Base-by-base conservation (phyloP, 176 grass and related monocot genomes). In the Eragrostis nindensis region DNA sequence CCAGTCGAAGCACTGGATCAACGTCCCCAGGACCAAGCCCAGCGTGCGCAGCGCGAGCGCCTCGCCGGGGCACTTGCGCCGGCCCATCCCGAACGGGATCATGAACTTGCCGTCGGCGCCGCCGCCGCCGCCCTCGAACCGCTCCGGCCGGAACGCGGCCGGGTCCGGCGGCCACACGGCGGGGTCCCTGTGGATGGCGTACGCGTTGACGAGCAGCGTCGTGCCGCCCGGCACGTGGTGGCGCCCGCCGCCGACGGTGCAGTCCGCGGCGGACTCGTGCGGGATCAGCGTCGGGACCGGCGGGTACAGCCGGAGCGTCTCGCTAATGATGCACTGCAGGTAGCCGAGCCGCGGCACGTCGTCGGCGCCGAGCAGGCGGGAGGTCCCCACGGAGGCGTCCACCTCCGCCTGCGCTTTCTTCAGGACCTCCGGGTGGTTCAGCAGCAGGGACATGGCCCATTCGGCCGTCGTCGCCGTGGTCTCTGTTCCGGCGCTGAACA, bases 1-100 rank as follows among this genome's bases (percentile, higher is more conserved):
- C 86, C 83, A 92, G 54, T 92, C 87, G n/a, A 92, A 92, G 66
- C 87, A 92, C 30, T 89, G 90, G 19, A 92, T 66, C 83, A 92
- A 10, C 0, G 83, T 66, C 74, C 79, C 87, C 0, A 92, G 29
- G 2, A 55, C 73, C 71, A 94, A 14, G 6, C 66, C 86, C 0
- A 86, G 4, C 25, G 54, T 65, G 5, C 66, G 68, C 59, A 75
- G 22, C 2, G 83, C 86, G 0, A 94, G 18, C 18, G 15, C 45
- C 54, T 94, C 88, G 0, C 92, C 88, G 0, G 88, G 88, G 39
- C 88, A 91, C 70, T 64, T 75, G 68, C 85, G 81, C 36, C 88
- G 75, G 12, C 92, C 92, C 59, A 65, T 75, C 18, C 92, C 88
- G 7, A 94, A 94, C 5, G 88, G 70, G 42, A 86, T 29, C 74